Base-by-base conservation (phyloP, 1,284 basidiomycete genomes). In the Malassezia psittaci region DNA sequence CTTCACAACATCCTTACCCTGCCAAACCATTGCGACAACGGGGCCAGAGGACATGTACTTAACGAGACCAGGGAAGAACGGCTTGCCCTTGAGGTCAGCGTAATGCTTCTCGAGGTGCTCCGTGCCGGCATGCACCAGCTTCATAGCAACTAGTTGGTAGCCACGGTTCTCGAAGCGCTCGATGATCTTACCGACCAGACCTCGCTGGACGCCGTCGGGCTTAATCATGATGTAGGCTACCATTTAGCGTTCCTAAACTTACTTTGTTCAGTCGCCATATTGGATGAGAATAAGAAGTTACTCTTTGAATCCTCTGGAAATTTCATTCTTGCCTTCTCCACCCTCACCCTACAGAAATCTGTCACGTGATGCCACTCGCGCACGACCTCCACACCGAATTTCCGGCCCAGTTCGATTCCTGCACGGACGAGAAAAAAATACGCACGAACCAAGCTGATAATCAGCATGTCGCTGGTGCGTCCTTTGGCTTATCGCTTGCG, bases 1-100 rank as follows among this genome's bases (percentile, higher is more conserved):
- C 64, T 68, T 70, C 48, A 74, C 69, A 48, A 69, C 69, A 54
- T 71, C 89, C 72, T 91, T 85, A 69, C 93, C 93, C 79, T 96
- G 83, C 83, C 90, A 96, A 72, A 93, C 93, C 84, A 96, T 94
- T 74, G 83, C 88, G 72, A 94, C 85, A 68, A 99, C 93, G 68
- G 93, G 93, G 63, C 93, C 93, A 62, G 88, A 83, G 55, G 84
- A 82, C 91, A 96, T 72, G 65, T 72, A 72, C 68, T 73, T 69
- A 63, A 72, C 61, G 51, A 74, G 65, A 40, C 70, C 70, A 47
- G 68, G 66, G 69, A 73, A 74, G 67, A 74, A 74, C 51, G 65
- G 61, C 63, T 74, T 74, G 57, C 68, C 70, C 69, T 72, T 72
- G 56, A 74, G 70, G 60, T 74, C 72, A 52, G 60, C 60, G 67